Evolutionary conservation across 345 rosid genomes (phyloP), one percentile per base, ranked within the genome.

Genomic region (Geranium brycei): DNA sequence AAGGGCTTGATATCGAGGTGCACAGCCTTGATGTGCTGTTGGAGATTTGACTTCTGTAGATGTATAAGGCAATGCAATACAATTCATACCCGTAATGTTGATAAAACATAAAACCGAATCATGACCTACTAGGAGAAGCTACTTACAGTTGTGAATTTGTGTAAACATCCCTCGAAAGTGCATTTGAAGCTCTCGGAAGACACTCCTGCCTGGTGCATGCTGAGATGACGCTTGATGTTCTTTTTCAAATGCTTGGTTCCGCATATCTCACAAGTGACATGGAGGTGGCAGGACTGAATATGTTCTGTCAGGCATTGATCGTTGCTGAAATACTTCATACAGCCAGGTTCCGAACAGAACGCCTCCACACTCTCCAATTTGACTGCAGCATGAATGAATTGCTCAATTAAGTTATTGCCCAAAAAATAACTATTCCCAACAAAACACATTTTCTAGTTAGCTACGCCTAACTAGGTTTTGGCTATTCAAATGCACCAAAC

Each of bases 281-380:
- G 69, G 59, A 63, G 86, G 73, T 93, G 99, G 81, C 81, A 80
- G n/a, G 85, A 70, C 67, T 70, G 70, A 40, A 90, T 68, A 58
- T 93, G 99, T 4, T 71, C 91, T 68, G 66, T 81, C 0, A 93
- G 85, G 62, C 88, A 90, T 66, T 85, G 71, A 38, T 75, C 84
- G 64, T 82, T 86, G 12, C 91, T 80, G 70, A 93, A 87, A 68
- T 82, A 79, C 70, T 90, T 81, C 91, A 83, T 80, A 72, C 99
- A 93, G 11, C 53, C 53, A 2, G 53, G 53, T 59, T 90, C 95
- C 0, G 86, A 68, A 75, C 99, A 90, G 66, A 93, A 77, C 1
- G 95, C 91, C 75, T 86, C 99, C 38, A 79, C 75, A 0, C 79
- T 72, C 55, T 88, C 87, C 57, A 88, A 62, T 74, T 86, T 86